Evolutionary conservation across 345 rosid species (phyloP), one percentile per base, ranked within the genome.

Genomic region (Rhizophora mangle): DNA sequence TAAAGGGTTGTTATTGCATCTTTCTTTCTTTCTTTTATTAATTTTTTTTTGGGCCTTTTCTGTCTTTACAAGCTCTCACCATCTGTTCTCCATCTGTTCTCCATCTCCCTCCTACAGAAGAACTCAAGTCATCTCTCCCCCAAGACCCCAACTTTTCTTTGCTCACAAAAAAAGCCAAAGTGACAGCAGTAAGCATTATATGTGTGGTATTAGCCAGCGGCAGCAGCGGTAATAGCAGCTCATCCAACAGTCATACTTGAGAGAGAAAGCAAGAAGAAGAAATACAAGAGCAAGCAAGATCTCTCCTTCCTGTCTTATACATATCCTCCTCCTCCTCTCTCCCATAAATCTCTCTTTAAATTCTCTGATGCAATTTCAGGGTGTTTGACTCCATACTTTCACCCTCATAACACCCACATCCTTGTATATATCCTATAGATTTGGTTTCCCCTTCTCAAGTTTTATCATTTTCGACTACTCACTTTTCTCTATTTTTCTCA

Each of bases 331-430:
- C 43, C 60, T 71, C 60, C 72, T 55, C 31, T 36, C 31, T 51
- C 56, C 67, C 2, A 29, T 30, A 73, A 39, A 43, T 43, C 24
- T 52, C 65, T 47, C 49, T 43, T 2, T 39, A 9, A 2, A 39
- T 49, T 49, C 47, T 75, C 82, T 82, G 80, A 65, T 62, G 60
- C 66, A 68, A 72, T 73, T 63, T 66, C 81, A 73, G 84, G 70
- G 69, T 21, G 51, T 65, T 76, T 56, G 75, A 76, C 79, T 68
- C 79, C 79, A 81, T 81, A 31, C 5, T 31, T 62, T 57, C 58
- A 76, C 79, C 75, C 79, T 68, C 70, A 76, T 76, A 74, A 71
- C 73, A 80, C 84, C 83, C 62, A 72, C 82, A 72, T 70, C 64
- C 67, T 3, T 43, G 73, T 55, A 74, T 60, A 74, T 55, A 63